phyloP scores from a whole-genome alignment of 2,329 filamentous ascomycete genomes.

The Exophiala bonariae region DNA sequence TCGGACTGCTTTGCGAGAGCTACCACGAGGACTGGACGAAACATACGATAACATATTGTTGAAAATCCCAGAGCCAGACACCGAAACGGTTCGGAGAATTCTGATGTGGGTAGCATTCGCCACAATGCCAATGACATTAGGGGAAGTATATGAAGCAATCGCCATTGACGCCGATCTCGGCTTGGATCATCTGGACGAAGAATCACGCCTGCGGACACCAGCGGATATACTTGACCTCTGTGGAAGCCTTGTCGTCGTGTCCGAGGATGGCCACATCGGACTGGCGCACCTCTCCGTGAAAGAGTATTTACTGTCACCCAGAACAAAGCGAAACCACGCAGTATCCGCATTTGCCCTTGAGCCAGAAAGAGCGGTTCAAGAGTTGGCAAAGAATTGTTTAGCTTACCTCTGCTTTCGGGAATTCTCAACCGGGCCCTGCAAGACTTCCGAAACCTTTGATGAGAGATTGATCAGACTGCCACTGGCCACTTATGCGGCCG shows the following conservation, averaged over 20 bases:
- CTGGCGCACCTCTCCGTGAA: conserved; percentile 28
- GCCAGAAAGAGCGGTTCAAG: not conserved
- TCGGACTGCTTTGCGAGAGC: conserved; percentile 18
- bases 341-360: conserved; percentile 3
- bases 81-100: conserved; percentile 6
- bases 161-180: conserved; percentile 9
- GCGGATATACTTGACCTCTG: conserved; percentile 24
- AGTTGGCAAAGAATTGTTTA: conserved; percentile 5
- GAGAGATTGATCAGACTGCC: not conserved
- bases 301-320: conserved; percentile 22
- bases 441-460: not conserved
- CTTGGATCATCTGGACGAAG: conserved; percentile 1
- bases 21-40: conserved; percentile 29
- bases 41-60: conserved; percentile 21
- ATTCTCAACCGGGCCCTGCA: conserved; percentile 3
- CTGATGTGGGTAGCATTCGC: conserved; percentile 12
- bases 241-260: conserved; percentile 18
- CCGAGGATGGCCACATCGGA: conserved; percentile 13
- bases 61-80: conserved; percentile 2
- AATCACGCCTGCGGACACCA: conserved; percentile 3
- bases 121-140: not conserved
- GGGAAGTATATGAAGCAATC: conserved; percentile 9
- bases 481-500: conserved; percentile 5
- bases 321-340: not conserved
- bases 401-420: conserved; percentile 4